phyloP scores from a whole-genome alignment of 2,329 filamentous ascomycete genomes.

The Fusarium haematococcum region DNA sequence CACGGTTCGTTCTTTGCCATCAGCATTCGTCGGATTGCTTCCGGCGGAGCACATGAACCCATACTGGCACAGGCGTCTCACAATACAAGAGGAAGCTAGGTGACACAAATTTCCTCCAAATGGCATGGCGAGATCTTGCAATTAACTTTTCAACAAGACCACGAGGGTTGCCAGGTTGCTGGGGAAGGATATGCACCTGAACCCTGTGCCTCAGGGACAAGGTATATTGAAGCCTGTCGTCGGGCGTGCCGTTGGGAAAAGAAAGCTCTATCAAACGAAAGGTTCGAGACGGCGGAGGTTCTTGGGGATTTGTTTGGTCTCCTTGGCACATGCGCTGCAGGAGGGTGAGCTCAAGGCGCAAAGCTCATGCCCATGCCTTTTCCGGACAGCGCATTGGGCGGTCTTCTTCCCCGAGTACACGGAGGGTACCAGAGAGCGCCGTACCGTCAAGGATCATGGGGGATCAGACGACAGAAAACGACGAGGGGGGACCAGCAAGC shows the following conservation, averaged over 20 bases:
- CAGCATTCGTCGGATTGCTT: neutral
- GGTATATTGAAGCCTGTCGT: neutral
- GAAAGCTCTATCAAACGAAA: neutral
- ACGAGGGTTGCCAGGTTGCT: neutral
- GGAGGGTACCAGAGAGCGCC: conserved; percentile 13
- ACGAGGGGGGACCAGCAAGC: conserved; percentile 25
- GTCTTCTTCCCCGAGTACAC: conserved; percentile 11
- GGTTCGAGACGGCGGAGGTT: neutral
- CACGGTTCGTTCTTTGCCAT: conserved; percentile 17
- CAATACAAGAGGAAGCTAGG: neutral
- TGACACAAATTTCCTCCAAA: neutral
- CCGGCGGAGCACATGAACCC: neutral
- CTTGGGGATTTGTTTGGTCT: neutral
- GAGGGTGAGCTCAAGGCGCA: neutral
- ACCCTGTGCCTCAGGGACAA: neutral
- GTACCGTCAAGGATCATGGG: conserved; percentile 23
- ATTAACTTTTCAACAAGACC: neutral
- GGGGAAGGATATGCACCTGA: neutral
- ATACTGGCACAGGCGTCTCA: neutral
- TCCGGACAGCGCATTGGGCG: neutral
- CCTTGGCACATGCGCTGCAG: neutral
- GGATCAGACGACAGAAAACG: conserved; percentile 15
- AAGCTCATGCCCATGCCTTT: neutral
- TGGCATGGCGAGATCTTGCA: neutral
- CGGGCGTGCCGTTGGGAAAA: conserved; percentile 24